Percentiles rank a stretch among this genome's conserved stretches.
Evolutionary conservation across 768 basidiomycete species (phyloP).

Genomic region (Pisolithus tinctorius): DNA sequence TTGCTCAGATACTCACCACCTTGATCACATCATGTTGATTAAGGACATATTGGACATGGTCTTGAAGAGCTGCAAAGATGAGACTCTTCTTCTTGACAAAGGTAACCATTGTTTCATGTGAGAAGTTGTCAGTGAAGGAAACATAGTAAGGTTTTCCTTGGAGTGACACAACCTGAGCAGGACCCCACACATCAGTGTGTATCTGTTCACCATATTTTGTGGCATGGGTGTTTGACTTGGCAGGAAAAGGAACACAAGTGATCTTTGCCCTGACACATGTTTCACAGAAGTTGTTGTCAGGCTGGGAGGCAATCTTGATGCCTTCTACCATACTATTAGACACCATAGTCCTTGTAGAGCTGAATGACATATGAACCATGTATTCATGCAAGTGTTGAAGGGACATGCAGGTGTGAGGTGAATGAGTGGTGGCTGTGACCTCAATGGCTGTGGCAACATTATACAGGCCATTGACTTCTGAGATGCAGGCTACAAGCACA

Average conservation of each 20-base stretch:
- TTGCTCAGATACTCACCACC: slow-evolving; percentile 22
- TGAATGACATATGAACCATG: slow-evolving; percentile 1
- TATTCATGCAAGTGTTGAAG: background rate
- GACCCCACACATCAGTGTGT: slow-evolving; percentile 29
- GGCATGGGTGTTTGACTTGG: background rate
- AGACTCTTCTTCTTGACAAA: slow-evolving; percentile 24
- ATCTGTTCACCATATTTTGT: slow-evolving; percentile 6
- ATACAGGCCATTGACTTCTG: background rate
- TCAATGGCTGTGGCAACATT: background rate
- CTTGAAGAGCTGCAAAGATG: slow-evolving; percentile 9
- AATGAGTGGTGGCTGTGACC: background rate
- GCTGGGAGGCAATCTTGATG: background rate
- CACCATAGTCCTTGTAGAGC: background rate
- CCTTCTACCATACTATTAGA: background rate
- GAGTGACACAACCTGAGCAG: slow-evolving; percentile 12
- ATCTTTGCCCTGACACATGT: slow-evolving; percentile 3
- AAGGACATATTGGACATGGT: slow-evolving; percentile 19
- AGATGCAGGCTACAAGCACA: background rate
- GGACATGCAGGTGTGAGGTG: too few species aligned
- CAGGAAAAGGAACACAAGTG: background rate
- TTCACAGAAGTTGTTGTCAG: background rate
- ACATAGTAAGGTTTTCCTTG: slow-evolving; percentile 26
- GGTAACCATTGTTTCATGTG: slow-evolving; percentile 18
- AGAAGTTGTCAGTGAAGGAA: slow-evolving; percentile 31
- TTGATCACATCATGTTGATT: slow-evolving; percentile 20